Conservation (phyloP, 345 rosid species). For the Zanthoxylum bungeanum region DNA sequence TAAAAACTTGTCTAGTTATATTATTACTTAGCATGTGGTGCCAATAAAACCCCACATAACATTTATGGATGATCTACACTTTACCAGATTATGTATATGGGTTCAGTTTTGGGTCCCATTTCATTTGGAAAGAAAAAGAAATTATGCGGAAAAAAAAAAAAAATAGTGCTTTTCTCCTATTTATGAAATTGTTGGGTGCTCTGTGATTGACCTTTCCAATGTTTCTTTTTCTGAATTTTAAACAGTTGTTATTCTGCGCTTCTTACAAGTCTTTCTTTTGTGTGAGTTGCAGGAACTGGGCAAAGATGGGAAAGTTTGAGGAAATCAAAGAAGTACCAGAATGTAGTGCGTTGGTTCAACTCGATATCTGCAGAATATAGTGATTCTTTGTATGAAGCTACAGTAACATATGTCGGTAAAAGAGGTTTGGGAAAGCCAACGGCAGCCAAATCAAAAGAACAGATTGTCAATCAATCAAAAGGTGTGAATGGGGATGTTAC, state of each 20-base stretch:
- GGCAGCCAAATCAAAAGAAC: slow-evolving; percentile 46
- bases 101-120: too few relatives aligned
- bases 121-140: too few relatives aligned
- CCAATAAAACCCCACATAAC: not conserved
- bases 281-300: slow-evolving; percentile 54
- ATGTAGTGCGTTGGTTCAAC: slow-evolving; percentile 80
- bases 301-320: slow-evolving; percentile 91
- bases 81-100: too few relatives aligned
- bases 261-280: not conserved
- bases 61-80: too few relatives aligned
- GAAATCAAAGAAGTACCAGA: slow-evolving; percentile 85
- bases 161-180: not conserved
- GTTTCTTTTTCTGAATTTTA: not conserved
- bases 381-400: slow-evolving; percentile 49
- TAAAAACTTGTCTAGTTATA: not conserved
- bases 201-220: not conserved
- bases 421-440: slow-evolving; percentile 57
- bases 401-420: slow-evolving; percentile 48
- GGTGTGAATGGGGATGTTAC: slow-evolving; percentile 33
- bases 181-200: not conserved
- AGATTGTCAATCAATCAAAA: slow-evolving; percentile 2
- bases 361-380: slow-evolving; percentile 60
- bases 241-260: not conserved
- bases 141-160: too few relatives aligned
- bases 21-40: not conserved